Conservation (phyloP, 805 yeast genomes). For the Torulaspora franciscae region DNA sequence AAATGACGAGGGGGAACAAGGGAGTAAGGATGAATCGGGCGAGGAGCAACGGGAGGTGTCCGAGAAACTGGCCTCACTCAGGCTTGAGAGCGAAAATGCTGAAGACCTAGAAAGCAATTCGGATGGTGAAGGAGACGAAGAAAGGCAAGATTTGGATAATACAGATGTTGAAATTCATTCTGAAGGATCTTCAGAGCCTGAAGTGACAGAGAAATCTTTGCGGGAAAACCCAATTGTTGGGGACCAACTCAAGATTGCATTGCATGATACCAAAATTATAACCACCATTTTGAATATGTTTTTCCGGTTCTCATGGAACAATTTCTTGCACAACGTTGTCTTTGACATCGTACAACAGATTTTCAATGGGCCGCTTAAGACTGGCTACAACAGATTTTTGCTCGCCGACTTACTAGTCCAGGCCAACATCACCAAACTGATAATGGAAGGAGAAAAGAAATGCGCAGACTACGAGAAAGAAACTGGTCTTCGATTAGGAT, state of each 20-base stretch:
- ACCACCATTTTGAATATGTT: constrained; percentile 60
- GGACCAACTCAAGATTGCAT: constrained; percentile 62
- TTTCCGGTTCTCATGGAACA: constrained; percentile 74
- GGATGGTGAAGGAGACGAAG: constrained; percentile 7
- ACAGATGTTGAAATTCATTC: constrained; percentile 18
- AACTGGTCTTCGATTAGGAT: constrained; percentile 73
- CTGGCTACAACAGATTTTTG: constrained; percentile 66
- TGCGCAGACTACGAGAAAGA: constrained; percentile 57
- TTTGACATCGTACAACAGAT: constrained; percentile 80
- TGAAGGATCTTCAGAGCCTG: constrained; percentile 30
- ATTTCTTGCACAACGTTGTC: constrained; percentile 79
- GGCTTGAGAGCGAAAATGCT: constrained; percentile 1
- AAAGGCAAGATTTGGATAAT: constrained; percentile 1
- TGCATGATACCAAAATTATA: constrained; percentile 60
- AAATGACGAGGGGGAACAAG: constrained; percentile 18
- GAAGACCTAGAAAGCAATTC: constrained; percentile 3
- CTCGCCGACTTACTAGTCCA: constrained; percentile 57
- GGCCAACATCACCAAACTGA: constrained; percentile 54
- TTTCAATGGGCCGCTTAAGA: constrained; percentile 65
- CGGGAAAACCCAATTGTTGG: constrained; percentile 60
- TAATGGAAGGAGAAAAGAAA: constrained; percentile 58
- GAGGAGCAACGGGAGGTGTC: constrained; percentile 5
- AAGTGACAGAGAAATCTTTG: constrained; percentile 37
- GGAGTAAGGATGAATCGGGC: not conserved
- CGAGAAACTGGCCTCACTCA: constrained; percentile 8